Base-by-base conservation (phyloP, 495 filamentous ascomycete genomes). In the Penicillium simplicissimum region DNA sequence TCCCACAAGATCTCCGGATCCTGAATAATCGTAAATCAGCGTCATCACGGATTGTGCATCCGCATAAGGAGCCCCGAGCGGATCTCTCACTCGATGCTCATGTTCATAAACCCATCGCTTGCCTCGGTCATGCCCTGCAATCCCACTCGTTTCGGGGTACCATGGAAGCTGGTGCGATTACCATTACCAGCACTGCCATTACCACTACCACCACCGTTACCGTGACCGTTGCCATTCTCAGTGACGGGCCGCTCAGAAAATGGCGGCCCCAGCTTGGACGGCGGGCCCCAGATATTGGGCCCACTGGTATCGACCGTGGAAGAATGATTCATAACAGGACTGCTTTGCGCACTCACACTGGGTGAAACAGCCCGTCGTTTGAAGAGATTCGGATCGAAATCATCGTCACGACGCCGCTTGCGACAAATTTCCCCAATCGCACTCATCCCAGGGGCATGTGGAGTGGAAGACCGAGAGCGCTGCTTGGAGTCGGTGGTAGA, bases 41-140 rank as follows among this genome's bases (percentile, higher is more conserved):
- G 14, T 48, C 9, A 58, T 47, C 33, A 47, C 21, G 15, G 21
- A 28, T 2, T 28, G 1, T 25, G 31, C 47, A 13, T 14, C 14
- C 23, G 15, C 59, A 47, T 4, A 28, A 11, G 33, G 2, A 58
- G 57, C n/a, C 37, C 14, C 19, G 38, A 9, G 36, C 19, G 45
- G 23, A 35, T 53, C 31, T 14, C 19, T 76, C 68, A 83, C 58
- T 97, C 93, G 69, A 97, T 94, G 71, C 91, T 97, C 92, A 98
- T 94, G 68, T 95, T 92, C 90, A 96, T 97, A 64, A 98, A 81
- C 21, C 93, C 91, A 76, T 98, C 95, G 68, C 92, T 90, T 4
- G 96, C 95, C 77, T 98, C 96, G 52, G 81, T 91, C 92, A 98
- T 97, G 0, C 95, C 95, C 72, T 98, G 95, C 55, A 96, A 82